Base-by-base conservation (phyloP, 2,329 filamentous ascomycete species). In the Colletotrichum sojae region DNA sequence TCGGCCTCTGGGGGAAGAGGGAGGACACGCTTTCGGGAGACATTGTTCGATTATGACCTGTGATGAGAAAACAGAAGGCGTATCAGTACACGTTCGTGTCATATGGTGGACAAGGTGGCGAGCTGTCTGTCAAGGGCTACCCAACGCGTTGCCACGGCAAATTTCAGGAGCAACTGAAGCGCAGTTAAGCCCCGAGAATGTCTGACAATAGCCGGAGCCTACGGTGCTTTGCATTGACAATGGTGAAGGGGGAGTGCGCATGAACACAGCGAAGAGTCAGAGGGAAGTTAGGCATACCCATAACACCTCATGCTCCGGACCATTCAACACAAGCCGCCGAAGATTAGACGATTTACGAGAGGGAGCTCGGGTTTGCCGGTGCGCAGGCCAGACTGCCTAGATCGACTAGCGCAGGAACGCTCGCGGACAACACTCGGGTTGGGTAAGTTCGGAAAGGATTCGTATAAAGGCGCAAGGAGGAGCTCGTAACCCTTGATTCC, bases 1-100 rank as follows among this genome's bases (percentile, higher is more conserved):
- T 99, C 70, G 95, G 92, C 80, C 96, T 91, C 78, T 97, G 93
- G 73, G 94, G 94, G 78, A 93, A 97, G 76, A 94, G 86, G 69
- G 92, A 90, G 69, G 94, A 96, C 72, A 90, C 87, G 68, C 92
- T 92, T 84, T 97, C 94, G 73, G 90, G 84, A 76, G 89, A 89
- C 88, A 91, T 91, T 67, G 79, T 87, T 76, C 80, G 79, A 75
- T 80, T 80, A 79, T 79, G 77, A 78, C 81, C 85, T 88, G 77
- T 60, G 61, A 59, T 69, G 57, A 73, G 62, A 15, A 63, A 59
- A 60, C 72, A 72, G 16, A 27, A 45, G 46, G 36, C 27, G 48
- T 25, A 40, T 69, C 51, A 69, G 67, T 63, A 56, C 54, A 43
- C 55, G 36, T 60, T 53, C 57, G 43, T 18, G 55, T 40, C 62